These are phyloP conservation scores for Incumbomyces lentus DNA, from an alignment of 2,329 filamentous ascomycete genomes.

Conservation along the genomic window DNA sequence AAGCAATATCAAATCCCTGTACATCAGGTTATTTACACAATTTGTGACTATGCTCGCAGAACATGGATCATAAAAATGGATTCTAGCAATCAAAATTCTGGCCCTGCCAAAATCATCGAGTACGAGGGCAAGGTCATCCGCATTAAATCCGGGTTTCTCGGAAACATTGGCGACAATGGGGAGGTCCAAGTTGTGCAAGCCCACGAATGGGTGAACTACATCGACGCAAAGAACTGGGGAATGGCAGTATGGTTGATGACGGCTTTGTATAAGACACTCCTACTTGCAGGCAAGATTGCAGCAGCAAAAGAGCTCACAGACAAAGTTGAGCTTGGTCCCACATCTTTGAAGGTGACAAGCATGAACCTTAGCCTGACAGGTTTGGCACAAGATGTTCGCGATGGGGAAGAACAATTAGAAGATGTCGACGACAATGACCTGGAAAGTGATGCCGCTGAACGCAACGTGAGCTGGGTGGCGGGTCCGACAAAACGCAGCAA, in stretches of 20 bases:
- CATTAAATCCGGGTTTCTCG: conserved; percentile 63
- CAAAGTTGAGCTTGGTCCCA: conserved; percentile 41
- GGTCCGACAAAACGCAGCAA: conserved; percentile 18
- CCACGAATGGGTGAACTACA: conserved; percentile 73
- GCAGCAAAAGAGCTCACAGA: conserved; percentile 46
- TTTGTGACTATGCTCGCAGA: conserved; percentile 46
- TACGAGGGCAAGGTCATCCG: conserved; percentile 24
- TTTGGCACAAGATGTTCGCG: conserved; percentile 15
- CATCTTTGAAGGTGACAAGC: conserved; percentile 32
- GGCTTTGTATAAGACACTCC: conserved; percentile 70
- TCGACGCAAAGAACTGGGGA: conserved; percentile 57
- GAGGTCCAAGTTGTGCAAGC: conserved; percentile 68
- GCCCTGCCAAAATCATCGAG: conserved; percentile 13
- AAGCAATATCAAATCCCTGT: conserved; percentile 63
- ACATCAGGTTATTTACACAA: conserved; percentile 44
- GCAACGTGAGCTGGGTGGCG: conserved; percentile 21
- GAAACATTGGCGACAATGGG: conserved; percentile 46
- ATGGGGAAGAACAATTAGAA: conserved; percentile 10
- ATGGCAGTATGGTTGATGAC: conserved; percentile 59
- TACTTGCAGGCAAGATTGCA: conserved; percentile 53
- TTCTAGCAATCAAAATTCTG: not conserved
- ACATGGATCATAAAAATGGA: conserved; percentile 16
- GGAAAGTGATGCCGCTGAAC: conserved; percentile 15
- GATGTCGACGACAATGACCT: conserved; percentile 10
- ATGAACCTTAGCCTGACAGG: conserved; percentile 24